Percentiles rank a stretch among this genome's conserved stretches.
phyloP scores from a whole-genome alignment of 805 yeast genomes.

The Saccharomycopsis babjevae region DNA sequence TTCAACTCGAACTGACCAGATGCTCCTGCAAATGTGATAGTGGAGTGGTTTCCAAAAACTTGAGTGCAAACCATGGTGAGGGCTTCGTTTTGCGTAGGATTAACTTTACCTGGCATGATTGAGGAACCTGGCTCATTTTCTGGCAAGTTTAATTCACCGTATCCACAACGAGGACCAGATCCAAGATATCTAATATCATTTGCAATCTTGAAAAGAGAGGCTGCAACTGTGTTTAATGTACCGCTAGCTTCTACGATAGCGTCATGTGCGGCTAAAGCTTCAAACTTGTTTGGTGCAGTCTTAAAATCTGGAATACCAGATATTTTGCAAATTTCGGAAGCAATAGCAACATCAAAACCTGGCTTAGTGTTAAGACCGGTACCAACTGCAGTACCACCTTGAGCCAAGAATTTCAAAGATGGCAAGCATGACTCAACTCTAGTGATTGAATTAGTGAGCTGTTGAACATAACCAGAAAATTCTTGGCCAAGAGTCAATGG shows the following conservation, averaged over 20 bases:
- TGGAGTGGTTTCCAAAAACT: constrained; percentile 92
- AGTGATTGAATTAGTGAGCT: constrained; percentile 78
- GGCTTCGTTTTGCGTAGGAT: constrained; percentile 99
- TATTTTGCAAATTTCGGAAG: constrained; percentile 62
- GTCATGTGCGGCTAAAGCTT: constrained; percentile 97
- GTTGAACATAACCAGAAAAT: constrained; percentile 93
- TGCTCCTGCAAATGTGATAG: constrained; percentile 95
- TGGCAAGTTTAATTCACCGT: constrained; percentile 89
- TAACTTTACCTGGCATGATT: constrained; percentile 98
- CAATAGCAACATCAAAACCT: constrained; percentile 82
- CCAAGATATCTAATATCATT: constrained; percentile 97
- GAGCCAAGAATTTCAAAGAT: constrained; percentile 75
- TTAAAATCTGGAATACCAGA: constrained; percentile 72
- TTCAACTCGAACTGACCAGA: constrained; percentile 97
- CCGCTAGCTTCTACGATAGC: constrained; percentile 97
- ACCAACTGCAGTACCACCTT: constrained; percentile 99
- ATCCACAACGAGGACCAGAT: constrained; percentile 98
- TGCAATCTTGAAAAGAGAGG: constrained; percentile 88
- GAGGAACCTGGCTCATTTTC: constrained; percentile 99
- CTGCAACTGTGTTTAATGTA: constrained; percentile 90
- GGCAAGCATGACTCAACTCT: constrained; percentile 73
- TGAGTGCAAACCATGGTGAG: constrained; percentile 96
- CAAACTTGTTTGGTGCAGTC: constrained; percentile 98
- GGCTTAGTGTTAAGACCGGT: constrained; percentile 91
- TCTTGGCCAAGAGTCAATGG: constrained; percentile 97